A percentile compares a stretch with the other conserved stretches of the same genome.
Conservation (phyloP, 192 early-diverging fungal genomes). For the Coemansia sp. region DNA sequence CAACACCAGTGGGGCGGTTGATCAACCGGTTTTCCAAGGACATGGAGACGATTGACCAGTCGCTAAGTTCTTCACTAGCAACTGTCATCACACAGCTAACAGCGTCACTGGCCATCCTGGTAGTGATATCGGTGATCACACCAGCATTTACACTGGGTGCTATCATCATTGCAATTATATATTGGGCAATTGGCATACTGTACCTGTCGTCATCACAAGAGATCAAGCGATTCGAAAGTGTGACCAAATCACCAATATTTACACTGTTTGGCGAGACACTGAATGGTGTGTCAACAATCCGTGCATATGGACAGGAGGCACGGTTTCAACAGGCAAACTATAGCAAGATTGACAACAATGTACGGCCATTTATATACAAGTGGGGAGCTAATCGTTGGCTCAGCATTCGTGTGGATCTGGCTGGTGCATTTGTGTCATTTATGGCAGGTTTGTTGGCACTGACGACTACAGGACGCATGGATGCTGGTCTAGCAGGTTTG, state of each 20-base stretch:
- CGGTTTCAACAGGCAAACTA: conserved; percentile 52
- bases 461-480: conserved; percentile 51
- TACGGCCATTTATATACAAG: conserved; percentile 77
- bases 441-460: conserved; percentile 65
- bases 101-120: conserved; percentile 55
- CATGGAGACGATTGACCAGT: conserved; percentile 67
- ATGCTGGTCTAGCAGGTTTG: conserved; percentile 83
- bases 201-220: conserved; percentile 78
- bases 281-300: conserved; percentile 69
- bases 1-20: conserved; percentile 71
- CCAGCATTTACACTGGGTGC: conserved; percentile 77
- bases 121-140: conserved; percentile 62
- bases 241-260: conserved; percentile 68
- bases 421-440: conserved; percentile 55
- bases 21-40: conserved; percentile 89
- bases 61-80: conserved; percentile 57
- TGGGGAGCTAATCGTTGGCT: conserved; percentile 88
- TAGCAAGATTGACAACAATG: conserved; percentile 69
- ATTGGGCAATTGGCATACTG: conserved; percentile 60
- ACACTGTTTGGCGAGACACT: conserved; percentile 77
- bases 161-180: conserved; percentile 65
- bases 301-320: conserved; percentile 72
- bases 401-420: conserved; percentile 71
- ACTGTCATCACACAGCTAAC: conserved; percentile 61
- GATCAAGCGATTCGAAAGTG: conserved; percentile 82